Evolutionary conservation across 768 basidiomycete genomes (phyloP).

Genomic region (Leccinum disarticulatum): DNA sequence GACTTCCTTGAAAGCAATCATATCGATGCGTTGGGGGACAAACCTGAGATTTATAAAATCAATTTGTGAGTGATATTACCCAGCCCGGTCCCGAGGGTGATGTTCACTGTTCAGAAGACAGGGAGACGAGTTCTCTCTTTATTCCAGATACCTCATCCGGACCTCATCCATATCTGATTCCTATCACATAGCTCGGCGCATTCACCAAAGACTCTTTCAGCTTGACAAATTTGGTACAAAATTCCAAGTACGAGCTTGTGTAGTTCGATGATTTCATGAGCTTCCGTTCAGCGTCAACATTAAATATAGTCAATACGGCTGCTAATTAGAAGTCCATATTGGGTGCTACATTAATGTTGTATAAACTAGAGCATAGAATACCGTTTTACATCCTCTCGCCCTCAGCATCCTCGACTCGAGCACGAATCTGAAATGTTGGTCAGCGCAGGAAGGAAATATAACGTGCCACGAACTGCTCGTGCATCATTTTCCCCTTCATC

Average conservation of each 20-base stretch:
- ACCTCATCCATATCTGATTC: slow-evolving; percentile 63
- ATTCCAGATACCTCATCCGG: slow-evolving; percentile 56
- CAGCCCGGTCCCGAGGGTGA: neutral
- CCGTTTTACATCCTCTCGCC: slow-evolving; percentile 63
- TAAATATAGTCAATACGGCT: slow-evolving; percentile 15
- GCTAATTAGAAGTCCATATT: slow-evolving; percentile 14
- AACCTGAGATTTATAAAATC: slow-evolving; percentile 50
- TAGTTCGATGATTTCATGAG: slow-evolving; percentile 44
- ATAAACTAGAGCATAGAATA: slow-evolving; percentile 29
- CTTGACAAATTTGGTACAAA: slow-evolving; percentile 36
- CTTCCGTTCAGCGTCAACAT: slow-evolving; percentile 5
- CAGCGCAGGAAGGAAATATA: slow-evolving; percentile 5
- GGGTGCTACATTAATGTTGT: slow-evolving; percentile 1
- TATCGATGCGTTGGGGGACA: slow-evolving; percentile 40
- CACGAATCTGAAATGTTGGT: slow-evolving; percentile 45
- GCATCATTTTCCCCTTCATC: slow-evolving; percentile 61
- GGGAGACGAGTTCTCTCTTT: slow-evolving; percentile 40
- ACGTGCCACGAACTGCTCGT: slow-evolving; percentile 48
- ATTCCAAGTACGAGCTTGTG: slow-evolving; percentile 47
- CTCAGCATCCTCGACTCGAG: slow-evolving; percentile 63
- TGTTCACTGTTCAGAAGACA: slow-evolving; percentile 31
- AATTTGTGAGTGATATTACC: slow-evolving; percentile 40
- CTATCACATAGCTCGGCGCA: slow-evolving; percentile 58
- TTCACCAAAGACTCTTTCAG: slow-evolving; percentile 57
- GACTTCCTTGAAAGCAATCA: slow-evolving; percentile 44